Evolutionary conservation across 371 early-diverging fungal genomes (phyloP).

Genomic region (Apophysomyces elegans): DNA sequence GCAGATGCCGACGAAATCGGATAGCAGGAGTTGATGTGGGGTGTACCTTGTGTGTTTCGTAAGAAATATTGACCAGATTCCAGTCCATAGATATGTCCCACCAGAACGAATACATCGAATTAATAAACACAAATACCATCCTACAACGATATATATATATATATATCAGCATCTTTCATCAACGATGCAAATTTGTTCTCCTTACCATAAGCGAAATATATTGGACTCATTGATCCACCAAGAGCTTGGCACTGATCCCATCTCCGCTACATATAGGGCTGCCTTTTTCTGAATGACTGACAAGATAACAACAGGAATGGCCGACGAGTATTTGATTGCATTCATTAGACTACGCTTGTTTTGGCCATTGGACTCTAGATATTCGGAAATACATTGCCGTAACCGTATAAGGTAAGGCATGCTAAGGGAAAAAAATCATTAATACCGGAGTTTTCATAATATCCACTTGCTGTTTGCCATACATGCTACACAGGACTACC

Average conservation of each 20-base stretch:
- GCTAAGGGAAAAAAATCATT: slow-evolving; percentile 35
- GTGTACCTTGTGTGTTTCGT: slow-evolving; percentile 17
- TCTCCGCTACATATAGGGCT: slow-evolving; percentile 32
- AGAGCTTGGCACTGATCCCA: slow-evolving; percentile 38
- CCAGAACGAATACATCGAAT: slow-evolving; percentile 91
- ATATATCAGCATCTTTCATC: too few relatives aligned
- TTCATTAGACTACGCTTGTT: slow-evolving; percentile 81
- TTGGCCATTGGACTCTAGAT: slow-evolving; percentile 49
- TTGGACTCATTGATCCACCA: slow-evolving; percentile 48
- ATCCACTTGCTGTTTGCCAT: not conserved
- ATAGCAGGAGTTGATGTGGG: slow-evolving; percentile 29
- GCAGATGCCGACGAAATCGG: slow-evolving; percentile 65
- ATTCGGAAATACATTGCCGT: slow-evolving; percentile 84
- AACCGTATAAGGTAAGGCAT: slow-evolving; percentile 87
- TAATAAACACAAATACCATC: slow-evolving; percentile 78
- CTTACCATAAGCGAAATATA: slow-evolving; percentile 49
- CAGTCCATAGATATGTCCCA: slow-evolving; percentile 96
- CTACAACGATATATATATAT: slow-evolving; percentile 38
- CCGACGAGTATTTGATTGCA: slow-evolving; percentile 85
- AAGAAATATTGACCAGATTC: slow-evolving; percentile 62
- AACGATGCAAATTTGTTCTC: not conserved
- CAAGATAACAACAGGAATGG: slow-evolving; percentile 81
- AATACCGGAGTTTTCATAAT: not conserved
- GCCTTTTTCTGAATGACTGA: slow-evolving; percentile 70
- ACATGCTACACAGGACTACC: slow-evolving; percentile 42